phyloP scores from a whole-genome alignment of 2,329 filamentous ascomycete genomes.

The Acarospora socialis region DNA sequence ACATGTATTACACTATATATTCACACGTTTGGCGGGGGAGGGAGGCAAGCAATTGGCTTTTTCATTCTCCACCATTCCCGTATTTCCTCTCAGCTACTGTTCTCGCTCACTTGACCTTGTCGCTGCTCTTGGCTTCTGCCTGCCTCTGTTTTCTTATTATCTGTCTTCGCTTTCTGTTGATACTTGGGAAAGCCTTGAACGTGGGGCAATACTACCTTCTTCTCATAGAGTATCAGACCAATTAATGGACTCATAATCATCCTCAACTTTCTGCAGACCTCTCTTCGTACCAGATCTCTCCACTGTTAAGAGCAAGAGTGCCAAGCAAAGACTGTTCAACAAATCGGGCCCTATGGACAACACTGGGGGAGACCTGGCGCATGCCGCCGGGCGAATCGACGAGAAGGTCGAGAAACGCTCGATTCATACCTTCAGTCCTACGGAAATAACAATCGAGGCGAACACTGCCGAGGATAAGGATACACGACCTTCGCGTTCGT shows the following conservation, averaged over 20 bases:
- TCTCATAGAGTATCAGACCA: neutral
- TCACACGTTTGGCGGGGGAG: too few species aligned
- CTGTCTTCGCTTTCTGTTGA: neutral
- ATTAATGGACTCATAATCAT: neutral
- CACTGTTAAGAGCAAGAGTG: too few species aligned
- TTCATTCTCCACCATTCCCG: too few species aligned
- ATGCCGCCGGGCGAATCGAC: slow-evolving; percentile 8
- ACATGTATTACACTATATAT: too few species aligned
- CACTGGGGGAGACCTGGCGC: slow-evolving; percentile 10
- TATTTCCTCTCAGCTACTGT: too few species aligned
- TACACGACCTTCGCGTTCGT: slow-evolving; percentile 7
- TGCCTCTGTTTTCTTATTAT: too few species aligned
- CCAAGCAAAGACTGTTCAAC: neutral
- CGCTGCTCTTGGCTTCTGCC: too few species aligned
- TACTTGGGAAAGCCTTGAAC: neutral
- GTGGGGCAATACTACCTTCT: too few species aligned
- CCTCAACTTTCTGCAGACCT: neutral
- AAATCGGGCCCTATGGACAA: slow-evolving; percentile 9
- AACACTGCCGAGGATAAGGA: slow-evolving; percentile 7
- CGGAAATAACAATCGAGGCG: neutral
- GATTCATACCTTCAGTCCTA: neutral
- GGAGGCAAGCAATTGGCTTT: too few species aligned
- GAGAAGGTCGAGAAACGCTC: slow-evolving; percentile 8
- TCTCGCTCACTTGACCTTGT: too few species aligned
- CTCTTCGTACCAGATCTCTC: neutral